These are phyloP conservation scores for Flueggea neowawraea DNA, from an alignment of 441 rosid genomes.

Conservation along the genomic window DNA sequence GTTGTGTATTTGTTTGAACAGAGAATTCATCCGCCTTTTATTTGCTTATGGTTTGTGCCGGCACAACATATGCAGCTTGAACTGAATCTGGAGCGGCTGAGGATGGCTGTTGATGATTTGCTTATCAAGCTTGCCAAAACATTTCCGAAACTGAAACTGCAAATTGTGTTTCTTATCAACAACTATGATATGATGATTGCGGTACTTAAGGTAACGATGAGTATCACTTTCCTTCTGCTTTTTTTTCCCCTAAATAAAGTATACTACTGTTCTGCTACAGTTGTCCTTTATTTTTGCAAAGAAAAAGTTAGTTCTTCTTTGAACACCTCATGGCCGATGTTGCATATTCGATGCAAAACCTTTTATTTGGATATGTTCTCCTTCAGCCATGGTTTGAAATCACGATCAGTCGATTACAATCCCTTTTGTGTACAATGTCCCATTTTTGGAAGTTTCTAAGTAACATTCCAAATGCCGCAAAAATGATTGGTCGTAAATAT, in stretches of 20 bases:
- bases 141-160: conserved; percentile 74
- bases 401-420: too few species aligned
- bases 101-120: conserved; percentile 96
- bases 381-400: too few species aligned
- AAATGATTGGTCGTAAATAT: too few species aligned
- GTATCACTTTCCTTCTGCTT: too few species aligned
- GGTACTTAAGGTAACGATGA: conserved; percentile 61
- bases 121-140: conserved; percentile 80
- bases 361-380: too few species aligned
- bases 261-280: neutral
- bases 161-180: conserved; percentile 91
- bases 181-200: conserved; percentile 98
- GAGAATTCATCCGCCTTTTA: neutral
- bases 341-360: too few species aligned
- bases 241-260: neutral
- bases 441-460: too few species aligned
- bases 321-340: too few species aligned
- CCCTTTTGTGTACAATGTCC: too few species aligned
- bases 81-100: conserved; percentile 87
- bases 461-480: too few species aligned
- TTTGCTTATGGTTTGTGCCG: conserved; percentile 1
- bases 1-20: neutral
- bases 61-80: conserved; percentile 70
- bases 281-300: conserved; percentile 7
- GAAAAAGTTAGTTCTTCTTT: too few species aligned